These are phyloP conservation scores for Westerdykella aurantiaca DNA, from an alignment of 2,329 filamentous ascomycete species.

Conservation along the genomic window DNA sequence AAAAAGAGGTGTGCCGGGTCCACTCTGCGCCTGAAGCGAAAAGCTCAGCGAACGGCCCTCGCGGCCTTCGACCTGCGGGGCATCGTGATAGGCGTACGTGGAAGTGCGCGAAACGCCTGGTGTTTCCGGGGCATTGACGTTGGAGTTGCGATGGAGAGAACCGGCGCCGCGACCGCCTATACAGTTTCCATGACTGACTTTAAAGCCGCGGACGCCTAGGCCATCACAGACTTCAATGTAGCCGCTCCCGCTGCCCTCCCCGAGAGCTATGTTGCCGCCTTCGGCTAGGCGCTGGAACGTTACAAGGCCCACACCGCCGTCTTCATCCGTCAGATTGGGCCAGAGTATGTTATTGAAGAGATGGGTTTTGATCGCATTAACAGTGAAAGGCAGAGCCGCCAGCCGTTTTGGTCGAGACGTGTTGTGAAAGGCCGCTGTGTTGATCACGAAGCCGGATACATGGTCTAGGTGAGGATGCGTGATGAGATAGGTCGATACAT, in stretches of 20 bases:
- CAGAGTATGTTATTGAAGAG: conserved; percentile 98
- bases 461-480: conserved; percentile 98
- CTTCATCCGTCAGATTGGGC: conserved; percentile 95
- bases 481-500: conserved; percentile 84
- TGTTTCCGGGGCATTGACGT: conserved; percentile 35
- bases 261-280: conserved; percentile 78
- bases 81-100: conserved; percentile 13
- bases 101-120: conserved; percentile 18
- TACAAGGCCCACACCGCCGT: conserved; percentile 85
- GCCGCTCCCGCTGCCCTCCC: conserved; percentile 70
- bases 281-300: conserved; percentile 86
- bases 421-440: conserved; percentile 79
- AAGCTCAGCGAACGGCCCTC: conserved; percentile 33
- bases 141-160: conserved; percentile 41
- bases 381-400: conserved; percentile 81
- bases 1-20: conserved; percentile 33
- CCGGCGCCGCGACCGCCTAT: conserved; percentile 53
- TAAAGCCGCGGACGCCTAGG: conserved; percentile 80
- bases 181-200: conserved; percentile 85
- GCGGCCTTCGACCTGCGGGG: conserved; percentile 10
- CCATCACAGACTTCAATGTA: conserved; percentile 87
- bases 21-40: conserved; percentile 28
- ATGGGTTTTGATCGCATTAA: conserved; percentile 84
- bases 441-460: conserved; percentile 84
- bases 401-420: conserved; percentile 74